Percentiles rank a stretch among this genome's conserved stretches.
Evolutionary conservation across 1,139 yeast genomes (phyloP).

Genomic region (Protomyces gravidus): DNA sequence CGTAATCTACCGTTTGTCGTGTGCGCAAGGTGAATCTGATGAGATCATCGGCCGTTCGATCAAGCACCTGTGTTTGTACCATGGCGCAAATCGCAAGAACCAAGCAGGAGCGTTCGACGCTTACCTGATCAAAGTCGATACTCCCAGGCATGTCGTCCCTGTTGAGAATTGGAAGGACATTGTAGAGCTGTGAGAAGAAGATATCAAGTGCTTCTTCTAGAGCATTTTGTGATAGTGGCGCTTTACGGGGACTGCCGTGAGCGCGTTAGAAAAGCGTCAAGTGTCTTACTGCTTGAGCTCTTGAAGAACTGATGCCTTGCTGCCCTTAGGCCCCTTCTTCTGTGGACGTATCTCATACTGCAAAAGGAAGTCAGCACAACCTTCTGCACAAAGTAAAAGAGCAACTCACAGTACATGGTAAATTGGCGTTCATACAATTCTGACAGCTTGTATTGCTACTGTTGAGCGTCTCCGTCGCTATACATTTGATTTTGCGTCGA

Average conservation of each 20-base stretch:
- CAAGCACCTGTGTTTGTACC: conserved; percentile 33
- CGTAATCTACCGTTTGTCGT: conserved; percentile 31
- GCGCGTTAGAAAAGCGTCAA: not conserved
- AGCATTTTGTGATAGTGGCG: conserved; percentile 10
- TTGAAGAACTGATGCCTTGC: conserved; percentile 18
- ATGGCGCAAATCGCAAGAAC: conserved; percentile 33
- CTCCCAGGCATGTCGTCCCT: not conserved
- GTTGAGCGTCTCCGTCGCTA: conserved; percentile 20
- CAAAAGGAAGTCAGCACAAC: not conserved
- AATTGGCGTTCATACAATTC: conserved; percentile 14
- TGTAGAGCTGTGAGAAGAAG: conserved; percentile 18
- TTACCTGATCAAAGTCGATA: conserved; percentile 6
- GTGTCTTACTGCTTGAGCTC: conserved; percentile 5
- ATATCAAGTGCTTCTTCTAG: conserved; percentile 9
- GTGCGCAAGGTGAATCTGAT: conserved; percentile 31
- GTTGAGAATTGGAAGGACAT: conserved; percentile 20
- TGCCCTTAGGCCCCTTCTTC: conserved; percentile 24
- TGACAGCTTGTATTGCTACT: conserved; percentile 11
- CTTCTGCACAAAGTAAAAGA: too few species aligned
- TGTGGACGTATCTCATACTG: conserved; percentile 13
- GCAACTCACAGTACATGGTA: conserved; percentile 14
- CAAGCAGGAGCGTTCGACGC: conserved; percentile 30
- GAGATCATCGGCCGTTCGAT: conserved; percentile 24
- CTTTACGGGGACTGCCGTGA: not conserved
- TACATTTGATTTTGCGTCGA: conserved; percentile 32